phyloP scores from a whole-genome alignment of 495 filamentous ascomycete species.

The Aspergillus saccharolyticus region DNA sequence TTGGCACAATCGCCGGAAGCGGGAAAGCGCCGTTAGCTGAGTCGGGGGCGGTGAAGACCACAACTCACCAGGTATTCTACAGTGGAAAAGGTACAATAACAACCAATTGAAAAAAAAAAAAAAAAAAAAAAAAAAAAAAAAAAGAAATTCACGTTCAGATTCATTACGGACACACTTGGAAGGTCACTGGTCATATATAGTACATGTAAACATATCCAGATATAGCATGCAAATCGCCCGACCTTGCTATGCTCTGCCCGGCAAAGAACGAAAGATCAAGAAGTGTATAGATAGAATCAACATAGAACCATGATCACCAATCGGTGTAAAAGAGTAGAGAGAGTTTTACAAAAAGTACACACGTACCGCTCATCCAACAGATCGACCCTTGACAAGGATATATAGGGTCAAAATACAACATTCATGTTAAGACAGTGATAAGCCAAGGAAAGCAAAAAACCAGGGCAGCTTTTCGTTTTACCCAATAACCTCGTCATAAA shows the following conservation, averaged over 20 bases:
- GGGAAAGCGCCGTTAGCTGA: slow-evolving; percentile 16
- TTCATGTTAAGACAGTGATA: slow-evolving; percentile 33
- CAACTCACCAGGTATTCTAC: not conserved
- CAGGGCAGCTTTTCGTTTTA: slow-evolving; percentile 14
- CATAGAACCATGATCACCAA: slow-evolving; percentile 15
- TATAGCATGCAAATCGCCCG: slow-evolving; percentile 23
- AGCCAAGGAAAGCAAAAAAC: slow-evolving; percentile 21
- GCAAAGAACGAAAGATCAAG: slow-evolving; percentile 18
- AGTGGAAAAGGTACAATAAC: too few species aligned
- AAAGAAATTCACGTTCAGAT: not conserved
- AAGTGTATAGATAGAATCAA: slow-evolving; percentile 15
- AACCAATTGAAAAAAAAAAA: too few species aligned
- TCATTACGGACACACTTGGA: slow-evolving; percentile 25
- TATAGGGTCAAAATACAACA: slow-evolving; percentile 25
- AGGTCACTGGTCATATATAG: slow-evolving; percentile 29
- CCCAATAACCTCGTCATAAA: slow-evolving; percentile 8
- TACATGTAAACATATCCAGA: slow-evolving; percentile 20
- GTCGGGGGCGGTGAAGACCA: not conserved
- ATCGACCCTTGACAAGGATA: slow-evolving; percentile 20
- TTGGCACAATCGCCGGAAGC: slow-evolving; percentile 16
- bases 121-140: too few species aligned
- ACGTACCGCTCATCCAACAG: slow-evolving; percentile 32
- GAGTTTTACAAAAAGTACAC: slow-evolving; percentile 34
- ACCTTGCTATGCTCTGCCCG: slow-evolving; percentile 34
- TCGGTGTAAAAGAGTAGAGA: slow-evolving; percentile 31